Evolutionary conservation across 1,284 basidiomycete genomes (phyloP), one percentile per base, ranked within the genome.

Genomic region (Boletus sp.): DNA sequence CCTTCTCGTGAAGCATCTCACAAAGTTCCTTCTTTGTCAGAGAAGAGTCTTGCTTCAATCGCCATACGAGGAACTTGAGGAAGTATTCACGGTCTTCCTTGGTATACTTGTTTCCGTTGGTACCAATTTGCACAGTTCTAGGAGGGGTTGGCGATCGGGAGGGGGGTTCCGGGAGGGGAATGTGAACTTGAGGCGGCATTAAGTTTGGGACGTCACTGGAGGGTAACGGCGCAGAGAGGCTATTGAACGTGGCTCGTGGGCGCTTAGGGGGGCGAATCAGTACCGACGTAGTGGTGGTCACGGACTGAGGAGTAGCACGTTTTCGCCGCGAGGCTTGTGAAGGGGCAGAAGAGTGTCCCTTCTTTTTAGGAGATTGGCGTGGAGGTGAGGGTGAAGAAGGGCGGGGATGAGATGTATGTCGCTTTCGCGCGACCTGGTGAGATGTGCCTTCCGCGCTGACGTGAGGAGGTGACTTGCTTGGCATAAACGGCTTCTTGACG

Each of bases 131-230:
- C 20, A 80, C 58, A 44, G 64, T 63, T 5, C 69, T 73, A 3
- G 84, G 84, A 26, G 84, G 84, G 2, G 73, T 78, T 3, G 84
- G 84, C n/a, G 79, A 79, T 34, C 81, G 76, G 17, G 81, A 80
- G 8, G 82, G 81, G 12, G 80, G 77, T 9, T 73, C 70, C 3
- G 82, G 82, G 35, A 82, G 68, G 55, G 69, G 73, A 45, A 82
- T 68, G 40, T 78, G 74, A 39, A 74, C 68, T 57, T 81, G 75
- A 17, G 80, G 80, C 5, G 79, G 69, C 43, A 79, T 78, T 23
- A 82, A 58, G 40, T 71, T 72, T 33, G 67, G 64, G 34, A 70
- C 69, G 41, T 67, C 55, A 9, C 44, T 52, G 8, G 59, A 70
- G 72, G 34, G 74, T 61, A 53, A 72, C 52, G 50, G 75, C 0